These are phyloP conservation scores for Aspergillus olivimuriae DNA, from an alignment of 495 filamentous ascomycete genomes.

Conservation along the genomic window DNA sequence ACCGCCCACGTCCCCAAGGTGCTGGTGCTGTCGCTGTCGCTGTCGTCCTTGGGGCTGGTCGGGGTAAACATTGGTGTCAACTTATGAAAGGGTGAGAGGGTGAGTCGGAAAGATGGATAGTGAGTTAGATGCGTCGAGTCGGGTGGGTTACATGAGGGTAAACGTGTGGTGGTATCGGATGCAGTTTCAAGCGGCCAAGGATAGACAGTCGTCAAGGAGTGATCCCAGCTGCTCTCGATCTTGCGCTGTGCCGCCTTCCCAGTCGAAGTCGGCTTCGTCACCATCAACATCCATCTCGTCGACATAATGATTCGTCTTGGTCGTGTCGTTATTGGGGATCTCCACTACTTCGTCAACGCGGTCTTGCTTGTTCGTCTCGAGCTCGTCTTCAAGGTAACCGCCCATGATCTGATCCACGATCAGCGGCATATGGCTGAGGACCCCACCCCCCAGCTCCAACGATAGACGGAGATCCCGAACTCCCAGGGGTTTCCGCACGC, in stretches of 20 bases:
- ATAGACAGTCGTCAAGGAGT: slow-evolving; percentile 60
- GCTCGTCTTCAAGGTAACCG: slow-evolving; percentile 68
- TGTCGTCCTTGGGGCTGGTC: neutral
- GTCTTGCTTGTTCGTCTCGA: slow-evolving; percentile 52
- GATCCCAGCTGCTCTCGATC: slow-evolving; percentile 60
- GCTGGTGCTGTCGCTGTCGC: neutral
- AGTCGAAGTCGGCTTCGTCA: slow-evolving; percentile 56
- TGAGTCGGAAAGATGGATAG: too few relatives aligned
- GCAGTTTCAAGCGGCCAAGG: slow-evolving; percentile 37
- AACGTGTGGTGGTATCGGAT: neutral
- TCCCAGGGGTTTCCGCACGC: slow-evolving; percentile 58
- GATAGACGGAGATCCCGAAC: slow-evolving; percentile 76
- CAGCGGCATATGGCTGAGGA: slow-evolving; percentile 70
- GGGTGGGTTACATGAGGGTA: neutral
- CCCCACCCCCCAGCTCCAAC: slow-evolving; percentile 64
- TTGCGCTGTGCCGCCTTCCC: slow-evolving; percentile 62
- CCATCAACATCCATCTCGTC: slow-evolving; percentile 63
- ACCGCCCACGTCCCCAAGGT: slow-evolving; percentile 8
- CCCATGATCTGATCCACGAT: slow-evolving; percentile 65
- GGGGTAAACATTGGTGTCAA: neutral
- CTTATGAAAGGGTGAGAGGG: too few relatives aligned
- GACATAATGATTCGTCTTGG: slow-evolving; percentile 22
- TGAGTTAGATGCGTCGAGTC: too few relatives aligned
- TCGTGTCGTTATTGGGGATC: slow-evolving; percentile 33
- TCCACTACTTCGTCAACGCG: slow-evolving; percentile 28